These are phyloP conservation scores for Amanita muscaria DNA, from an alignment of 768 basidiomycete species.

Conservation along the genomic window DNA sequence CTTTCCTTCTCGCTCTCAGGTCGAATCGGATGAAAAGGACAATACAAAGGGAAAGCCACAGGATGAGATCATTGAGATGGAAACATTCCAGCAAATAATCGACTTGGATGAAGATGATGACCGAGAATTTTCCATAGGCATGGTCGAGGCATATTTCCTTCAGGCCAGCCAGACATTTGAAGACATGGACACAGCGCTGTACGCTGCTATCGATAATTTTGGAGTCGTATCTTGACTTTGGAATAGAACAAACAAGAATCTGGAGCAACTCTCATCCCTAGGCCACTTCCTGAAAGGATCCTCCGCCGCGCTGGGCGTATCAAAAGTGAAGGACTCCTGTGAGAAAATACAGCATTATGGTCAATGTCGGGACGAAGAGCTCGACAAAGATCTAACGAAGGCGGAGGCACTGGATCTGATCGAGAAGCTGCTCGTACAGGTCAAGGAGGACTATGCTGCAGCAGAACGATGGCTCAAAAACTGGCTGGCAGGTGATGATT, in stretches of 20 bases:
- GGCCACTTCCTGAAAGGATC: conserved; percentile 98
- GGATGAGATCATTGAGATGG: conserved; percentile 55
- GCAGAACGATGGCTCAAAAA: conserved; percentile 64
- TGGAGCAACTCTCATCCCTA: conserved; percentile 55
- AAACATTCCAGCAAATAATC: conserved; percentile 77
- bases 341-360: conserved; percentile 90
- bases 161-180: conserved; percentile 74
- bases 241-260: conserved; percentile 46
- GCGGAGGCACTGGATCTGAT: conserved; percentile 54
- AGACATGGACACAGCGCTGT: conserved; percentile 76
- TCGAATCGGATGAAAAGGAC: not conserved
- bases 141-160: conserved; percentile 72
- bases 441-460: conserved; percentile 58
- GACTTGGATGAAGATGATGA: conserved; percentile 86
- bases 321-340: conserved; percentile 75
- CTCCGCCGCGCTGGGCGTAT: conserved; percentile 85
- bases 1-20: not conserved
- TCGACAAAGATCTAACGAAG: conserved; percentile 28
- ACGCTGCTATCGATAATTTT: conserved; percentile 35
- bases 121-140: conserved; percentile 66
- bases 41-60: conserved; percentile 3
- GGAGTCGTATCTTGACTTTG: conserved; percentile 12
- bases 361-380: conserved; percentile 50
- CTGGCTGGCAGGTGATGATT: conserved; percentile 11
- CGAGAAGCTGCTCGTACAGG: conserved; percentile 41